Base-by-base conservation (phyloP, 2,329 filamentous ascomycete genomes). In the Reticulascus tulasneorum region DNA sequence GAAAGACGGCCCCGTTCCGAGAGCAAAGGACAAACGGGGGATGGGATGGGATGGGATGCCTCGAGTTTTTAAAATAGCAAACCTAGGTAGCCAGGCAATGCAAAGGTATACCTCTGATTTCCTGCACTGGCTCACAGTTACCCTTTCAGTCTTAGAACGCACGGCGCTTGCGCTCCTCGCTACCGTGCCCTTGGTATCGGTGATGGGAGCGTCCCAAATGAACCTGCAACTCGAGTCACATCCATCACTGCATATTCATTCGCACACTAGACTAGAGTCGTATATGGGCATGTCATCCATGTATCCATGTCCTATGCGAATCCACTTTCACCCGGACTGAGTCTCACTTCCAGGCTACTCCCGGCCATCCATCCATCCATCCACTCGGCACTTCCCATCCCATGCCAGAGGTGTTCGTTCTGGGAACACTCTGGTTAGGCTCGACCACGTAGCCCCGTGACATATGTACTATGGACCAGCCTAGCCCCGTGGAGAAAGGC, bases 141-240 rank as follows among this genome's bases (percentile, higher is more conserved):
- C 29, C 26, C 31, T 32, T 41, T 30, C 26, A 30, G 33, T 34
- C 22, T 35, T 30, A 29, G 31, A 23, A 31, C 22, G 37, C 30
- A 19, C 7, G 15, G n/a, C n/a, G n/a, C n/a, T n/a, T n/a, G n/a
- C n/a, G n/a, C n/a, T 18, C 35, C 23, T 40, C 40, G 40, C 29
- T 42, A 42, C 40, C 40, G 18, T 36, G n/a, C 22, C 13, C 23
- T 19, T 37, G 40, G 40, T 47, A 45, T 42, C 45, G 44, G 48
- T 49, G 52, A 50, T 45, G 37, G 40, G 45, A 29, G 28, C 38
- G 19, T 39, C 38, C 37, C 44, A 51, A 39, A 37, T 16, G 22
- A 33, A 26, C 37, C 23, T 40, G 28, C 37, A 37, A 37, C 33
- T 46, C 37, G 31, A 25, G 34, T 37, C 44, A 43, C 46, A 44